Conservation (phyloP, 2,329 filamentous ascomycete species). For the Alternaria arbusti region DNA sequence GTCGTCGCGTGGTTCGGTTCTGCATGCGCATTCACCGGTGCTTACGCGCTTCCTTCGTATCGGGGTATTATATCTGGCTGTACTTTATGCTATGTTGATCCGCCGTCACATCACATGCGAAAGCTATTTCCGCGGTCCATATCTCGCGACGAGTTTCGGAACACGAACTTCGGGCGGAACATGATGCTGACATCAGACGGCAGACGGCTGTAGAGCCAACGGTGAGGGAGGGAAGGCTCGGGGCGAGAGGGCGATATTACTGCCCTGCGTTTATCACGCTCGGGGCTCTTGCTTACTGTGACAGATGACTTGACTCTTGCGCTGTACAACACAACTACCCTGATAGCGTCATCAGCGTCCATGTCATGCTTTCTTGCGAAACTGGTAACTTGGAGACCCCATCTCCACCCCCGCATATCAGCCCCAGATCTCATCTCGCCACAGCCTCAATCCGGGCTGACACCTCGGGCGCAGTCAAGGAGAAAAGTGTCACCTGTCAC, state of each 20-base stretch:
- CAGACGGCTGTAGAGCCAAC: slow-evolving; percentile 2
- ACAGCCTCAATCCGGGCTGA: neutral
- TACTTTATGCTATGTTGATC: neutral
- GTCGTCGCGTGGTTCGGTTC: neutral
- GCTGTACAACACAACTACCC: neutral
- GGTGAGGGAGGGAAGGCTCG: slow-evolving; percentile 17
- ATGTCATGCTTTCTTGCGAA: neutral
- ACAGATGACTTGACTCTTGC: neutral
- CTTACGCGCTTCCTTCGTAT: neutral
- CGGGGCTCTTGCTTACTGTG: neutral
- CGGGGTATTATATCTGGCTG: neutral
- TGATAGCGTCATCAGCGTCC: neutral
- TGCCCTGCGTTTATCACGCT: neutral
- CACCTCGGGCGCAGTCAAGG: neutral
- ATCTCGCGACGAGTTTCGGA: neutral
- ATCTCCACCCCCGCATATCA: neutral
- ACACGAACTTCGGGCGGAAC: neutral
- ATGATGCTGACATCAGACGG: slow-evolving; percentile 19
- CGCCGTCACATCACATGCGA: neutral
- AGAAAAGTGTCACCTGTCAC: neutral
- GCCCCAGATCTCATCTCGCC: neutral
- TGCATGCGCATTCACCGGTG: neutral
- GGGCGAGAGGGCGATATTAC: slow-evolving; percentile 1
- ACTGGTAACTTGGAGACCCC: neutral
- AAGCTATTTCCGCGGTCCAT: neutral